These are phyloP conservation scores for Nemania diffusa DNA, from an alignment of 2,329 filamentous ascomycete genomes.

Conservation along the genomic window DNA sequence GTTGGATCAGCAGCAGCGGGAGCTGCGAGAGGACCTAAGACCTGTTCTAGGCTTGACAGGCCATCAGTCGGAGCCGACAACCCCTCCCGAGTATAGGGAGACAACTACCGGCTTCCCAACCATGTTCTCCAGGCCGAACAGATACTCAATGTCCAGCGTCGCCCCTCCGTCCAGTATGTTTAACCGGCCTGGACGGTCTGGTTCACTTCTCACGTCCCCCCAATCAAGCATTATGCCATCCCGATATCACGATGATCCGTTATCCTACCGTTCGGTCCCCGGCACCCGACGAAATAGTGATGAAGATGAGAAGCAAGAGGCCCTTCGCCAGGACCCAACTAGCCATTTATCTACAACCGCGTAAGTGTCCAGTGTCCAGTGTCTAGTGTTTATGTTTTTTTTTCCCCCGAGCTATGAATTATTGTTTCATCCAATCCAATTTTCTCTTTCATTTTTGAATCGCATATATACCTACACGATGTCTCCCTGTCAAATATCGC, in stretches of 20 bases:
- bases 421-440: not conserved
- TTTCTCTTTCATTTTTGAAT: not conserved
- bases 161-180: constrained; percentile 81
- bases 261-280: constrained; percentile 87
- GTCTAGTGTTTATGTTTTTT: constrained; percentile 24
- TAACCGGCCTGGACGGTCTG: constrained; percentile 78
- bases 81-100: constrained; percentile 91
- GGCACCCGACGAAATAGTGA: constrained; percentile 90
- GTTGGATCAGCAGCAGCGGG: constrained; percentile 84
- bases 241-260: constrained; percentile 70
- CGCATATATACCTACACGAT: not conserved
- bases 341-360: constrained; percentile 79
- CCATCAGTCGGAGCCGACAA: constrained; percentile 93
- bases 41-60: constrained; percentile 65
- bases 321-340: constrained; percentile 74
- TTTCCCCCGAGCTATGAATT: not conserved
- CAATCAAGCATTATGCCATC: constrained; percentile 69
- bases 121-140: constrained; percentile 83
- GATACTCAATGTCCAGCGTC: constrained; percentile 89
- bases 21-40: constrained; percentile 83
- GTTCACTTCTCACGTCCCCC: constrained; percentile 83
- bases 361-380: constrained; percentile 72
- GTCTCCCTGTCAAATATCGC: not conserved
- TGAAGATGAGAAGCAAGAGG: constrained; percentile 85
- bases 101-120: constrained; percentile 75